Percentiles rank a stretch among this genome's conserved stretches.
phyloP scores from a whole-genome alignment of 176 grass and related monocot genomes.

The Aegilops umbellulata region DNA sequence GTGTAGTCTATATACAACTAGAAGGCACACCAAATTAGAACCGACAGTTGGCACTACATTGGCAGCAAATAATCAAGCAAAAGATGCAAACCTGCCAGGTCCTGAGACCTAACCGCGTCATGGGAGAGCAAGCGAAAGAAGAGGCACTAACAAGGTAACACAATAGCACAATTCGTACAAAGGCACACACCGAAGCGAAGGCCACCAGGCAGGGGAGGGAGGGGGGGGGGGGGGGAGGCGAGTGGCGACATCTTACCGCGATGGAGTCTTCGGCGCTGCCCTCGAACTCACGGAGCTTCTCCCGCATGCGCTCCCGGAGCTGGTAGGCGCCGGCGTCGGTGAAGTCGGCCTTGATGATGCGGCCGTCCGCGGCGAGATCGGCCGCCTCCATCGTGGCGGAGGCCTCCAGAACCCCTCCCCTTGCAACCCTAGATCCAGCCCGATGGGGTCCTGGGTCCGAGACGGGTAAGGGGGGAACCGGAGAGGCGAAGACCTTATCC shows the following conservation, averaged over 20 bases:
- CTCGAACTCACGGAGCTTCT: slow-evolving; percentile 58
- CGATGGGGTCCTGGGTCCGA: slow-evolving; percentile 2
- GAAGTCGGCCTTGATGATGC: slow-evolving; percentile 35
- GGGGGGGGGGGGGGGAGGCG: neutral
- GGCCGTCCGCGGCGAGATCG: slow-evolving; percentile 31
- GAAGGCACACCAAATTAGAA: neutral
- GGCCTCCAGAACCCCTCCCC: slow-evolving; percentile 19
- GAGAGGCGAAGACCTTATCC: slow-evolving; percentile 11
- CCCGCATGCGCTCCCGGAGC: slow-evolving; percentile 44
- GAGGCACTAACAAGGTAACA: neutral
- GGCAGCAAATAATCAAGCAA: neutral
- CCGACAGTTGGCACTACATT: neutral
- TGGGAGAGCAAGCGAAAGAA: neutral
- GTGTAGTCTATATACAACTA: neutral
- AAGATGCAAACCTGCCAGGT: neutral
- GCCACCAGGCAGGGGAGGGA: neutral
- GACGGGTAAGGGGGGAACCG: neutral
- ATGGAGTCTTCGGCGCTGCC: slow-evolving; percentile 23
- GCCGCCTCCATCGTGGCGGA: slow-evolving; percentile 48
- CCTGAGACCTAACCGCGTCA: neutral
- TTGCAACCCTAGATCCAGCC: slow-evolving; percentile 69
- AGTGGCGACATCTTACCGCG: slow-evolving; percentile 41
- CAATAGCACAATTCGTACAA: neutral
- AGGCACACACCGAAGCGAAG: neutral
- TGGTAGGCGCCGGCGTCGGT: slow-evolving; percentile 32